Evolutionary conservation across 163 green algal genomes (phyloP).

Genomic region (Scenedesmus sp.): DNA sequence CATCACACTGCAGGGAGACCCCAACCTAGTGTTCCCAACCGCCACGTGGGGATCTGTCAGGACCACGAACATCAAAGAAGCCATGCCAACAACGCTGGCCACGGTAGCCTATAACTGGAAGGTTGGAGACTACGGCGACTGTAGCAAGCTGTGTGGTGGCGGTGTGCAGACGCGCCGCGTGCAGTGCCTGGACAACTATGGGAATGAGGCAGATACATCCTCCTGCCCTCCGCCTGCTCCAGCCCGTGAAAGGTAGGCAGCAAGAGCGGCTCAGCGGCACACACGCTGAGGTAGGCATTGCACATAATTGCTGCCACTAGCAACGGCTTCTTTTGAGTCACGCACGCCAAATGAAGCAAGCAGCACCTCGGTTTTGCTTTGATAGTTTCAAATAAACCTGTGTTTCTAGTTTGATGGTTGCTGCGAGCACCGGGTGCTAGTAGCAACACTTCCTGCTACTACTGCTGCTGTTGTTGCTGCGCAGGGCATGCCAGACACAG

Average conservation of each 20-base stretch:
- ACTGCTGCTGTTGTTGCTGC: background rate
- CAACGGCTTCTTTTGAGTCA: no score
- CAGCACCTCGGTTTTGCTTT: no score
- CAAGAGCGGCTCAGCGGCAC: background rate
- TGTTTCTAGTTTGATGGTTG: no score
- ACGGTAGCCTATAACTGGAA: conserved; percentile 24
- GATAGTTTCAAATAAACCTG: no score
- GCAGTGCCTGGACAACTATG: conserved; percentile 30
- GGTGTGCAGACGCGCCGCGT: conserved; percentile 23
- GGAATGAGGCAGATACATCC: background rate
- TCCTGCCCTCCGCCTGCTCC: background rate
- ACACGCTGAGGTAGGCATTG: background rate
- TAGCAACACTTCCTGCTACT: background rate
- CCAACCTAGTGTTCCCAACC: conserved; percentile 47
- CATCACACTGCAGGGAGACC: conserved; percentile 31
- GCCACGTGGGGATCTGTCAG: conserved; percentile 31
- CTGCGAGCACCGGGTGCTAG: background rate
- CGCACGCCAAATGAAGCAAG: no score
- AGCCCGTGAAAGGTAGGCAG: conserved; percentile 8
- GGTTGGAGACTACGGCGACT: conserved; percentile 41
- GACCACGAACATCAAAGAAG: background rate
- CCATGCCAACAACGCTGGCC: background rate
- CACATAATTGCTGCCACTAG: background rate
- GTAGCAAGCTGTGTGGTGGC: conserved; percentile 40
- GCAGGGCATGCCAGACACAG: conserved; percentile 41